These are phyloP conservation scores for Penicillium samsonianum DNA, from an alignment of 495 filamentous ascomycete genomes.

Conservation along the genomic window DNA sequence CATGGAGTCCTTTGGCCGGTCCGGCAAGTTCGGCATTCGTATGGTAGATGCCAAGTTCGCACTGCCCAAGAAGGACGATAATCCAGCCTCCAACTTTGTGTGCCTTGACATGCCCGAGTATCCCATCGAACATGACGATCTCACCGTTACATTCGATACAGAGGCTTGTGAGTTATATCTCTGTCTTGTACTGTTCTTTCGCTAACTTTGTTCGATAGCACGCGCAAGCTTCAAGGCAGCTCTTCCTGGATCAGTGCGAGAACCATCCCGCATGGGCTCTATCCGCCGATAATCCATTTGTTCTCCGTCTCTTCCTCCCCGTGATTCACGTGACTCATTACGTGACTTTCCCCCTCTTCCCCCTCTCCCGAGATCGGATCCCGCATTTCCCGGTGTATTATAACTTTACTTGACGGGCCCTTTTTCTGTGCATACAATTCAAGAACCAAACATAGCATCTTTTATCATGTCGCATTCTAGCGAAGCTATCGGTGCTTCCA, in stretches of 20 bases:
- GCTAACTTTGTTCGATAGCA: slow-evolving; percentile 37
- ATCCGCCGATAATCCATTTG: slow-evolving; percentile 43
- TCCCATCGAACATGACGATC: slow-evolving; percentile 87
- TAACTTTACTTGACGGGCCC: slow-evolving; percentile 11
- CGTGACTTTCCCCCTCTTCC: slow-evolving; percentile 18
- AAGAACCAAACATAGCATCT: slow-evolving; percentile 22
- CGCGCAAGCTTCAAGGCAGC: slow-evolving; percentile 47
- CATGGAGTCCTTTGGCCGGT: slow-evolving; percentile 69
- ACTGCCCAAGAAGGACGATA: slow-evolving; percentile 63
- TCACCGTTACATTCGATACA: slow-evolving; percentile 77
- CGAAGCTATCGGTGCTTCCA: slow-evolving; percentile 47
- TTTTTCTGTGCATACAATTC: slow-evolving; percentile 32
- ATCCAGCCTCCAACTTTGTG: slow-evolving; percentile 65
- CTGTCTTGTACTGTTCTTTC: neutral
- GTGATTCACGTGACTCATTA: slow-evolving; percentile 26
- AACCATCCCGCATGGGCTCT: slow-evolving; percentile 52
- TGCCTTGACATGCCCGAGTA: slow-evolving; percentile 85
- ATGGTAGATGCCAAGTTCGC: slow-evolving; percentile 91
- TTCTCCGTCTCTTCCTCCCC: slow-evolving; percentile 1
- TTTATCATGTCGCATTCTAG: slow-evolving; percentile 34
- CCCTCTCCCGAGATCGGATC: slow-evolving; percentile 8
- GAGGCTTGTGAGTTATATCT: slow-evolving; percentile 65
- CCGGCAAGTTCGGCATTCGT: slow-evolving; percentile 66
- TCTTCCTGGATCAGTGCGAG: slow-evolving; percentile 49
- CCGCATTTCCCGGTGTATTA: slow-evolving; percentile 25